Percentiles rank a stretch among this genome's conserved stretches.
These are phyloP conservation scores for Polyrhizophydium stewartii DNA, from an alignment of 371 early-diverging fungal species.

Conservation along the genomic window DNA sequence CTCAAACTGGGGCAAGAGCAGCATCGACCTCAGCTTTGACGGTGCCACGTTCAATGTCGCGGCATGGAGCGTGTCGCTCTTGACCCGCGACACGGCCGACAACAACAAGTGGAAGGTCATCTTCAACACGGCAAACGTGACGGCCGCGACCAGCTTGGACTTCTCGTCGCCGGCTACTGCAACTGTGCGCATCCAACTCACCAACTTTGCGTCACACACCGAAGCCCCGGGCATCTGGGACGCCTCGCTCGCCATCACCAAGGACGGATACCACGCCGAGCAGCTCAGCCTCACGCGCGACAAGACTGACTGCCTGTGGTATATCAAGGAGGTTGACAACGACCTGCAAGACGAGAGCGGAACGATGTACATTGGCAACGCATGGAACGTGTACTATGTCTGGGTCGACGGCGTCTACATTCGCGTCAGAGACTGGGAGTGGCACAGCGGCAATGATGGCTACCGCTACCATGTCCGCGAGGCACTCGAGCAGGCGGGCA, in stretches of 20 bases:
- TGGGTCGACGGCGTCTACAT: constrained; percentile 23
- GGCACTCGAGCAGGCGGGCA: no score
- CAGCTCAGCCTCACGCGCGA: constrained; percentile 43
- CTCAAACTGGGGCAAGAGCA: not conserved
- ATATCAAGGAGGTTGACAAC: constrained; percentile 18
- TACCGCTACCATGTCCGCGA: no score
- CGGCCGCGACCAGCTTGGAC: no score
- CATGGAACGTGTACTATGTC: constrained; percentile 1
- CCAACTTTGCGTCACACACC: no score
- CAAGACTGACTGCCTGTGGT: constrained; percentile 51
- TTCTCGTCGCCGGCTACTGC: no score
- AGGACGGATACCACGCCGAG: constrained; percentile 20
- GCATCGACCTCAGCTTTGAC: no score
- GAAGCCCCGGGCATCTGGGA: constrained; percentile 12
- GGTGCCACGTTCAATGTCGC: no score
- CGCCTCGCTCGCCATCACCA: not conserved
- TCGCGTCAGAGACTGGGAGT: constrained; percentile 2
- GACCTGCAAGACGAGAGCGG: not conserved
- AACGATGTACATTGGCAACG: not conserved
- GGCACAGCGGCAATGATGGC: no score
- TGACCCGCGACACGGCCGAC: not conserved
- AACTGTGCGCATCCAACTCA: no score
- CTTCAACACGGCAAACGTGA: no score
- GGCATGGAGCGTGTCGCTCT: not conserved
- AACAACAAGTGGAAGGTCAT: no score